Evolutionary conservation across 2,329 filamentous ascomycete genomes (phyloP).

Genomic region (Cladophialophora chaetospira): DNA sequence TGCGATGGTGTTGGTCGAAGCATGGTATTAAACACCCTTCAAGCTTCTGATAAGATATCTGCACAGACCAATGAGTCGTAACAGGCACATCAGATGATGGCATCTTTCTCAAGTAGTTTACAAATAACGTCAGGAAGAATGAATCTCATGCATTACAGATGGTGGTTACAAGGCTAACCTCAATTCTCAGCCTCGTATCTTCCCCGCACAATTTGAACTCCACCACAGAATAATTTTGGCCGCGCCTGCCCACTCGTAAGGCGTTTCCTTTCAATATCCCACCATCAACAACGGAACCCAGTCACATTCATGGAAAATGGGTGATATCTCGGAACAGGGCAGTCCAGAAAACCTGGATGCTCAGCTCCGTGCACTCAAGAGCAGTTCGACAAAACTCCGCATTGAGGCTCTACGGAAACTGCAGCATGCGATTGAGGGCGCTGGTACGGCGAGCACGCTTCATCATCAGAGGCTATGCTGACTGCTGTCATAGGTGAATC

Average conservation of each 20-base stretch:
- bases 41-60: too few species aligned
- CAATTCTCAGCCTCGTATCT: too few species aligned
- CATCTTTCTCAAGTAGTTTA: too few species aligned
- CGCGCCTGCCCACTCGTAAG: not conserved
- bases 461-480: not conserved
- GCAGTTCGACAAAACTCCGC: constrained; percentile 31
- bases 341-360: constrained; percentile 14
- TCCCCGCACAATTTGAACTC: too few species aligned
- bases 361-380: constrained; percentile 22
- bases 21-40: too few species aligned
- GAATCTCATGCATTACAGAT: too few species aligned
- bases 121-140: too few species aligned
- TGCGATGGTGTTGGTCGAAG: too few species aligned
- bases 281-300: constrained; percentile 1
- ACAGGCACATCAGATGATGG: too few species aligned
- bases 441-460: constrained; percentile 9
- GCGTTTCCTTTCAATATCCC: constrained; percentile 1
- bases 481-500: constrained; percentile 15
- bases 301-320: constrained; percentile 28
- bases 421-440: constrained; percentile 23
- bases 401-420: constrained; percentile 29
- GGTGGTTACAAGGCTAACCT: too few species aligned
- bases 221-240: constrained; percentile 3
- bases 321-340: constrained; percentile 20
- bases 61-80: too few species aligned